Base-by-base conservation (phyloP, 306 rosid genomes). In the Dalbergia oliveri region DNA sequence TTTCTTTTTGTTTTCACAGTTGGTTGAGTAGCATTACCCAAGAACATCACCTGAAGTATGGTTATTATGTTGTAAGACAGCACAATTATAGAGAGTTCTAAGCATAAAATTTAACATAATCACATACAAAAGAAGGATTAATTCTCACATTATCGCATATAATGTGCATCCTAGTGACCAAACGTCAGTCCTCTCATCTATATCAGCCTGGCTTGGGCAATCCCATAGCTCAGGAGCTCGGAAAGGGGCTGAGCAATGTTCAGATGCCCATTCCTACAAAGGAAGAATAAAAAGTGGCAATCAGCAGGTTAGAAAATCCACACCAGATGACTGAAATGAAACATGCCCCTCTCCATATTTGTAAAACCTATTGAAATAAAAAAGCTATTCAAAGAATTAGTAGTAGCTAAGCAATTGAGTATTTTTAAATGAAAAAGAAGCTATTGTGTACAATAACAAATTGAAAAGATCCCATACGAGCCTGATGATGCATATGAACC, bases 211-310 rank as follows among this genome's bases (percentile, higher is more conserved):
- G 90, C 97, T 96, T 45, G 94, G 97, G 81, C 99, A 96, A 86
- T 96, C 99, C 99, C 99, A 96, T 78, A 96, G 90, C 87, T 93
- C 98, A 71, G 98, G 99, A 83, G 99, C 97, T 75, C 94, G 97
- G 85, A 91, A 86, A 81, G 99, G 99, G 78, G 98, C 99, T 15
- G 98, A 91, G 83, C 94, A 90, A 66, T 96, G 99, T 77, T 96
- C 99, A 86, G 98, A 80, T 44, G 99, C 98, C 99, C 98, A 96
- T 84, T 96, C 99, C 98, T 96, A 86, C 85, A 86, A 60, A 73
- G 66, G 51, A 79, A 83, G 70, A 66, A 70, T 82, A 23, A 43
- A 7, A 37, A 56, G 66, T 41, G 68, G 73, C 45, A 80, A 81
- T 49, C 61, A 66, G 63, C 58, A 50, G 47, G 43, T 53, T 39